Evolutionary conservation across 768 basidiomycete genomes (phyloP), one percentile per base, ranked within the genome.

Genomic region (Tricholoma flavovirens): DNA sequence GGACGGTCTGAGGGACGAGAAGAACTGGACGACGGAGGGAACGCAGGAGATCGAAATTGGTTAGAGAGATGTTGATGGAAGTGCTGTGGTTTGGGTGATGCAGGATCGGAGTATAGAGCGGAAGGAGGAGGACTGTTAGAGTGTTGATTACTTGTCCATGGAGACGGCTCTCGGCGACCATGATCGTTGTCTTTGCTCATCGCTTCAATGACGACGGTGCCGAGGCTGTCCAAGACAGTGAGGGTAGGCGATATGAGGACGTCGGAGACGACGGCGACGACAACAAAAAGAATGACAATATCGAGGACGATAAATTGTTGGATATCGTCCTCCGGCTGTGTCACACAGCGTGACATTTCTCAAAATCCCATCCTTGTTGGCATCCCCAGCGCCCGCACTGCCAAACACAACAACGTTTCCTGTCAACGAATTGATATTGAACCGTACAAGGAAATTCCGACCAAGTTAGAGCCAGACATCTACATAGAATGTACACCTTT

Each of bases 1-100:
- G 82, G 75, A 42, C 84, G 82, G 62, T 83, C 83, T 58, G 77
- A 70, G 17, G 75, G 62, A 30, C 76, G 74, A 50, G 73, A 53
- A 50, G 75, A 56, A 55, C 62, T 71, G 7, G 66, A 8, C 8
- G 58, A 50, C 15, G 75, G 68, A 24, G 75, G 71, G 8, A 73
- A 72, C 58, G 69, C 62, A 49, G 75, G 71, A 48, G 60, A 57
- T 51, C 66, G 59, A 15, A 55, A 56, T 36, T 66, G 61, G 33
- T 35, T 29, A 26, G 22, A 54, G 35, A 48, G 29, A 53, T 66
- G 65, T 9, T 50, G 24, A 36, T 57, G 61, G 53, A 54, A 51
- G 38, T 60, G 66, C 32, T 59, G 61, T 43, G 36, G 54, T 62
- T 62, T 59, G 42, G 66, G 60, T 29, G 62, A 40, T 26, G 60